These are phyloP conservation scores for Phoma herbarum DNA, from an alignment of 2,329 filamentous ascomycete genomes.

Conservation along the genomic window DNA sequence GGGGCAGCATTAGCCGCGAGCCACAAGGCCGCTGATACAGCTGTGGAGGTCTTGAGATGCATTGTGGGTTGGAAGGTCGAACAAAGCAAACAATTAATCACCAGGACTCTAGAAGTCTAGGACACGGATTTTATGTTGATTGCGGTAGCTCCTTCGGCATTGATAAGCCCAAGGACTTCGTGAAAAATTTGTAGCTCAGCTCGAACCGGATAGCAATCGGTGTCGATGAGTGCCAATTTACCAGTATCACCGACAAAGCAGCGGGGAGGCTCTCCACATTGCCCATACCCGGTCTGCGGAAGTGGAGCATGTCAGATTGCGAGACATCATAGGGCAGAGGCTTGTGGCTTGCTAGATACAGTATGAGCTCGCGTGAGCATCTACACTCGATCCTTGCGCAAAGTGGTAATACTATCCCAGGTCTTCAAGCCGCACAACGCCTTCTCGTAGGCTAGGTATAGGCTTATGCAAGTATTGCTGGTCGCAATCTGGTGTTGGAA, in stretches of 20 bases:
- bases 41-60: slow-evolving; percentile 16
- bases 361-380: slow-evolving; percentile 17
- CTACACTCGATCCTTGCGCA: slow-evolving; percentile 8
- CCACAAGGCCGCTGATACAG: slow-evolving; percentile 32
- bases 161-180: slow-evolving; percentile 1
- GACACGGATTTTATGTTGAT: slow-evolving; percentile 1
- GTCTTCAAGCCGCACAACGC: neutral
- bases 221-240: slow-evolving; percentile 14
- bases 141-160: neutral
- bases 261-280: slow-evolving; percentile 22
- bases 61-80: neutral
- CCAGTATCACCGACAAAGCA: slow-evolving; percentile 26
- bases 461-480: neutral
- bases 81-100: neutral
- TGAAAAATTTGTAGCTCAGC: slow-evolving; percentile 13
- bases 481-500: too few relatives aligned
- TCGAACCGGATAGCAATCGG: slow-evolving; percentile 13
- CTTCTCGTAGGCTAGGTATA: neutral
- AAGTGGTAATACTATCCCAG: neutral
- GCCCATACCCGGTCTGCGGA: slow-evolving; percentile 8
- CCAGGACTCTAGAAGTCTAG: neutral
- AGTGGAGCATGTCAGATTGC: slow-evolving; percentile 15
- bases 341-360: slow-evolving; percentile 12
- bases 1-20: slow-evolving; percentile 29
- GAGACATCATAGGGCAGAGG: slow-evolving; percentile 4